These are phyloP conservation scores for Gymnopus androsaceus DNA, from an alignment of 1,284 basidiomycete genomes.

Conservation along the genomic window DNA sequence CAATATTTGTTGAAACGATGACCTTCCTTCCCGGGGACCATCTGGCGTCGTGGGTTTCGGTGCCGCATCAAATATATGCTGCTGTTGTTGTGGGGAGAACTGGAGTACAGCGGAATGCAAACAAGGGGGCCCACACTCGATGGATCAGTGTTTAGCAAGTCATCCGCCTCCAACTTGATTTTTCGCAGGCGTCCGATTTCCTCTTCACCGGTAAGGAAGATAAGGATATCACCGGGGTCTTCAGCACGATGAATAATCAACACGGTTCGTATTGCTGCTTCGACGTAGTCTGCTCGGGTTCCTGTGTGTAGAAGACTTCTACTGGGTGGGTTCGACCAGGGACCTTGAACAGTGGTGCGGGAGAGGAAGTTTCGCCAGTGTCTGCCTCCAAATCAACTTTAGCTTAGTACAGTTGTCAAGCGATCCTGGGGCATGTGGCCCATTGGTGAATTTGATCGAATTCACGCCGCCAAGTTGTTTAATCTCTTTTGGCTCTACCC, in stretches of 20 bases:
- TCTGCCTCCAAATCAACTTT: no score
- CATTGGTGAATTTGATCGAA: no score
- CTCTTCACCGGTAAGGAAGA: constrained; percentile 98
- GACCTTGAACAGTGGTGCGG: no score
- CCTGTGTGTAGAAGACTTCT: constrained; percentile 94
- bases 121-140: no score
- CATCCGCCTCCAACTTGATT: no score
- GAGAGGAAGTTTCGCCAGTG: constrained; percentile 28
- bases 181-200: constrained; percentile 98
- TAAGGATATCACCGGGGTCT: constrained; percentile 88
- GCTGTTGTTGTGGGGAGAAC: constrained; percentile 90
- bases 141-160: no score
- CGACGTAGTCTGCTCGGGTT: constrained; percentile 96
- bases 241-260: constrained; percentile 97
- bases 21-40: constrained; percentile 89
- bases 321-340: no score
- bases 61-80: constrained; percentile 91
- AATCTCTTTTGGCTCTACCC: no score
- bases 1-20: constrained; percentile 95
- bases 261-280: constrained; percentile 95
- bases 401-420: no score
- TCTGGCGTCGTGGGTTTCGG: constrained; percentile 63
- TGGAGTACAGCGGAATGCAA: constrained; percentile 98
- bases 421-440: no score
- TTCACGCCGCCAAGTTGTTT: no score